Conservation (phyloP, 495 filamentous ascomycete species). For the Aspergillus indologenus region DNA sequence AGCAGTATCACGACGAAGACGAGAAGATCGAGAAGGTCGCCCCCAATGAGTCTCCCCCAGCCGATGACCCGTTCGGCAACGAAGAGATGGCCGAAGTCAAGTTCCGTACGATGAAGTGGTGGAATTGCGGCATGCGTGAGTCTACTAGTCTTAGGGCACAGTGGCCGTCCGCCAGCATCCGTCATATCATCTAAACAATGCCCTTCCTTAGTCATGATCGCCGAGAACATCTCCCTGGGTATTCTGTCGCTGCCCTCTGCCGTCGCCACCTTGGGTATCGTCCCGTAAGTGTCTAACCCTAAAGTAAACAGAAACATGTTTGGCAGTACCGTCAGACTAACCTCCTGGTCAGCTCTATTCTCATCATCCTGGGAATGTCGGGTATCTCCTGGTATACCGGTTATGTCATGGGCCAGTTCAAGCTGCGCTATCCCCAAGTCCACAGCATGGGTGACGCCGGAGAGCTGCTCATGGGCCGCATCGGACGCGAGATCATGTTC, state of each 20-base stretch:
- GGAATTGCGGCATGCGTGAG: slow-evolving; percentile 24
- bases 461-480: slow-evolving; percentile 57
- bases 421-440: slow-evolving; percentile 44
- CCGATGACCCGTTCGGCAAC: slow-evolving; percentile 41
- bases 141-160: not conserved
- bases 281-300: not conserved
- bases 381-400: slow-evolving; percentile 51
- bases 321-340: not conserved
- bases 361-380: slow-evolving; percentile 2
- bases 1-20: not conserved
- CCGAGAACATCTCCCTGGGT: slow-evolving; percentile 4
- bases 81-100: slow-evolving; percentile 40
- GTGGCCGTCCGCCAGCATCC: not conserved
- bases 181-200: not conserved
- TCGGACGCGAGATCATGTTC: slow-evolving; percentile 62
- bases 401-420: slow-evolving; percentile 34
- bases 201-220: slow-evolving; percentile 1
- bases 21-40: slow-evolving; percentile 4
- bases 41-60: not conserved
- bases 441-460: slow-evolving; percentile 70
- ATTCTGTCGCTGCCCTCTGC: slow-evolving; percentile 3
- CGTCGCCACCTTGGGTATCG: slow-evolving; percentile 1
- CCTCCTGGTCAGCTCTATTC: not conserved
- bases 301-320: not conserved
- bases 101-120: slow-evolving; percentile 47